These are phyloP conservation scores for Pseudodiploospora longispora DNA, from an alignment of 2,329 filamentous ascomycete species.

Conservation along the genomic window DNA sequence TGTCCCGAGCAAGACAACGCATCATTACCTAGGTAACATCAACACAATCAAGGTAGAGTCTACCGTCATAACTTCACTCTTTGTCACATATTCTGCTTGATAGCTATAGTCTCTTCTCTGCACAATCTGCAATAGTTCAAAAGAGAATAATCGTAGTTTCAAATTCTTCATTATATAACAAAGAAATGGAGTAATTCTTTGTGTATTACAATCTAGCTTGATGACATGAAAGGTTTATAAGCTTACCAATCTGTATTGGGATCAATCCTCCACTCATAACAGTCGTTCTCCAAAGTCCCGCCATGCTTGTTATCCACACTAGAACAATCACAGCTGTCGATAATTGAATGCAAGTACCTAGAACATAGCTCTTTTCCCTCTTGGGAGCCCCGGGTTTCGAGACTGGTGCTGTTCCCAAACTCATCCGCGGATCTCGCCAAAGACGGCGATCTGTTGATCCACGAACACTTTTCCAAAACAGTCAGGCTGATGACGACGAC, in stretches of 20 bases:
- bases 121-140: too few species aligned
- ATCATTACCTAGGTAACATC: too few species aligned
- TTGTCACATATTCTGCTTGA: too few species aligned
- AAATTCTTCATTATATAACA: too few species aligned
- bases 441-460: not conserved
- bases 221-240: too few species aligned
- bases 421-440: not conserved
- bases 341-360: constrained; percentile 11
- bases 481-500: constrained; percentile 8
- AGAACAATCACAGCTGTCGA: constrained; percentile 16
- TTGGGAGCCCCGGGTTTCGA: not conserved
- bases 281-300: constrained; percentile 12
- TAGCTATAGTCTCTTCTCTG: too few species aligned
- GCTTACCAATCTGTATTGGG: constrained; percentile 2
- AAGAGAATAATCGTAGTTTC: too few species aligned
- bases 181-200: too few species aligned
- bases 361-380: constrained; percentile 9
- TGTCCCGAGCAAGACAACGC: too few species aligned
- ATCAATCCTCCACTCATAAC: constrained; percentile 8
- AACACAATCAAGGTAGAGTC: too few species aligned
- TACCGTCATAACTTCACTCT: too few species aligned
- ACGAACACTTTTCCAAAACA: constrained; percentile 11
- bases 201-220: too few species aligned
- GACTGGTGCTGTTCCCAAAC: not conserved
- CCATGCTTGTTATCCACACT: constrained; percentile 15